Percentiles rank a stretch among this genome's conserved stretches.
Evolutionary conservation across 73 alveolate species (phyloP).

Genomic region (Paramecium caudatum): DNA sequence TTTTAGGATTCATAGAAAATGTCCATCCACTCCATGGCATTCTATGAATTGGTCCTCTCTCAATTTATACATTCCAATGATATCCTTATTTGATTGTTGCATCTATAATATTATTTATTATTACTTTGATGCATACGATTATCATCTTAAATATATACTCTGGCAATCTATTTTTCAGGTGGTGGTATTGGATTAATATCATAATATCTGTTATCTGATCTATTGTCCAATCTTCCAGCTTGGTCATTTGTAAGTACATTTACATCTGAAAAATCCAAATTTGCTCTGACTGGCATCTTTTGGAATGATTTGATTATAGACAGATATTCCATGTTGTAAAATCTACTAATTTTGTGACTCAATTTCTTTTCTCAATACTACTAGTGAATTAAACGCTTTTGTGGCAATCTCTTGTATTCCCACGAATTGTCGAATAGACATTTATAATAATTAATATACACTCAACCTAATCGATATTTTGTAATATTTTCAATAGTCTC

Average conservation of each 20-base stretch:
- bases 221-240: slow-evolving; percentile 42
- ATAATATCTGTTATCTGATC: slow-evolving; percentile 32
- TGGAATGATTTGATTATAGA: slow-evolving; percentile 15
- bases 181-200: slow-evolving; percentile 30
- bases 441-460: slow-evolving; percentile 41
- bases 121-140: slow-evolving; percentile 61
- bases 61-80: slow-evolving; percentile 52
- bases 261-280: slow-evolving; percentile 66
- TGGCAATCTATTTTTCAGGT: slow-evolving; percentile 31
- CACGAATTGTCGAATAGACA: not conserved
- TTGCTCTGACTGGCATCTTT: not conserved
- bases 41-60: slow-evolving; percentile 16
- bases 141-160: slow-evolving; percentile 48
- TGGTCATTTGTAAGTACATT: not conserved
- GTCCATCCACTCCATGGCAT: slow-evolving; percentile 68
- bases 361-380: not conserved
- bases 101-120: not conserved
- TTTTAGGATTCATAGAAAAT: not conserved
- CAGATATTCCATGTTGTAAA: slow-evolving; percentile 29
- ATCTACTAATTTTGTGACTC: not conserved
- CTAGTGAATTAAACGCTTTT: slow-evolving; percentile 40
- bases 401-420: slow-evolving; percentile 41
- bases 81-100: slow-evolving; percentile 45
- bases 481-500: slow-evolving; percentile 23
- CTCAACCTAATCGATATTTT: slow-evolving; percentile 42